Conservation (phyloP, 2,329 filamentous ascomycete genomes). For the Aureobasidium lini region DNA sequence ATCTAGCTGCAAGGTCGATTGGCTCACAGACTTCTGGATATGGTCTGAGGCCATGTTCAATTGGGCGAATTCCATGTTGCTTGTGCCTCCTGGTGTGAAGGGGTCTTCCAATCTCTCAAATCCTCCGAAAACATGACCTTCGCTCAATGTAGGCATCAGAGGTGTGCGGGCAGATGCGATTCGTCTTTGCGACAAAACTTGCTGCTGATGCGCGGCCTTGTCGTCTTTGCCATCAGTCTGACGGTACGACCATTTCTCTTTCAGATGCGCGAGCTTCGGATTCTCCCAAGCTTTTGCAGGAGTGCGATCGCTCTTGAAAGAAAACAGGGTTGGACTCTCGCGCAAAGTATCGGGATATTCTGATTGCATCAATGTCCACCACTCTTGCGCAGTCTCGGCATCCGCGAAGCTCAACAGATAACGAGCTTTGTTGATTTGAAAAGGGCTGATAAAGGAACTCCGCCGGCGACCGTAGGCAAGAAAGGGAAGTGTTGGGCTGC, state of each 20-base stretch:
- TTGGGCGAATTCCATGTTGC: conserved; percentile 10
- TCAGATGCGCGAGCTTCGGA: conserved; percentile 23
- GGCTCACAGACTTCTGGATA: conserved; percentile 8
- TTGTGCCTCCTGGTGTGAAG: conserved; percentile 8
- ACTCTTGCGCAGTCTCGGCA: conserved; percentile 25
- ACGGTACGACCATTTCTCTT: conserved; percentile 28
- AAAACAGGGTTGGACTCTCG: conserved; percentile 27
- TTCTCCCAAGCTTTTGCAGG: conserved; percentile 25
- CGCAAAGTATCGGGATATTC: conserved; percentile 24
- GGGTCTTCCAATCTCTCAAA: conserved; percentile 14
- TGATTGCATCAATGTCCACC: conserved; percentile 25
- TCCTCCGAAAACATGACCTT: conserved; percentile 1
- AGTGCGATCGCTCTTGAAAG: conserved; percentile 23
- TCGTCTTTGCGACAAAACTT: neutral
- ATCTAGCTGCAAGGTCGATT: conserved; percentile 13
- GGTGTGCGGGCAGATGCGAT: neutral
- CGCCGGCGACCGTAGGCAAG: conserved; percentile 17
- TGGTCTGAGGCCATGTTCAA: conserved; percentile 15
- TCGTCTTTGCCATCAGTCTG: conserved; percentile 22
- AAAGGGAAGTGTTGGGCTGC: conserved; percentile 12
- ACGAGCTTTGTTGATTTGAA: conserved; percentile 19
- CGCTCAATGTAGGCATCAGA: conserved; percentile 14
- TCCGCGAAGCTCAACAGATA: conserved; percentile 28
- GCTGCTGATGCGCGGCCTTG: conserved; percentile 10
- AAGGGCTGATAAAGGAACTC: conserved; percentile 16